These are phyloP conservation scores for Rhynchosporium secalis DNA, from an alignment of 2,329 filamentous ascomycete species.

Conservation along the genomic window DNA sequence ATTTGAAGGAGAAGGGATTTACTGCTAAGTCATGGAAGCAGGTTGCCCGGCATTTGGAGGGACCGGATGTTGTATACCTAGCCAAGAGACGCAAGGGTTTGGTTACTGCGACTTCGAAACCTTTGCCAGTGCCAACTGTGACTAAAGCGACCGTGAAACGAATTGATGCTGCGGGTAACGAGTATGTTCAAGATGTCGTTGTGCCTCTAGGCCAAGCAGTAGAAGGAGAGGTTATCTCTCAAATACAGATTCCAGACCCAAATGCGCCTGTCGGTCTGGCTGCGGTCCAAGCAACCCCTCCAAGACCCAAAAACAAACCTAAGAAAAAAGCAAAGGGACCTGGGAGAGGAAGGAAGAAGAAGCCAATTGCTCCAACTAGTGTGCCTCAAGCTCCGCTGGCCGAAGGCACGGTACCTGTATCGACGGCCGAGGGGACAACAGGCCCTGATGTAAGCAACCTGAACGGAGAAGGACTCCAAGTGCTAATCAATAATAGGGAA, in stretches of 20 bases:
- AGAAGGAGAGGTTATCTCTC: conserved; percentile 76
- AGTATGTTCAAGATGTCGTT: conserved; percentile 81
- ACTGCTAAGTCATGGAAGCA: conserved; percentile 62
- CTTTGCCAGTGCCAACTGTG: conserved; percentile 55
- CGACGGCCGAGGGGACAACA: conserved; percentile 16
- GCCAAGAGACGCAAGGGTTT: conserved; percentile 63
- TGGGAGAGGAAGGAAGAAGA: conserved; percentile 76
- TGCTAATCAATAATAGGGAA: conserved; percentile 27
- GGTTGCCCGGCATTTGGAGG: conserved; percentile 58
- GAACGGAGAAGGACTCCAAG: not conserved
- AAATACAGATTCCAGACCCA: conserved; percentile 60
- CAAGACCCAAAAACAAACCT: conserved; percentile 57
- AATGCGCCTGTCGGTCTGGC: conserved; percentile 47
- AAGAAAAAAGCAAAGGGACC: conserved; percentile 79
- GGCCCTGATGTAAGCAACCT: conserved; percentile 32
- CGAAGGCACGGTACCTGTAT: conserved; percentile 19
- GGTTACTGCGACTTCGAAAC: conserved; percentile 55
- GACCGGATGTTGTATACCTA: conserved; percentile 52
- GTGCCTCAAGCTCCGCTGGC: conserved; percentile 22
- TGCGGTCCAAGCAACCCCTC: conserved; percentile 47
- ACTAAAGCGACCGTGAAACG: conserved; percentile 79
- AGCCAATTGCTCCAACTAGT: conserved; percentile 43
- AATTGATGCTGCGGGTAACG: conserved; percentile 75
- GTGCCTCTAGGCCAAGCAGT: conserved; percentile 76
- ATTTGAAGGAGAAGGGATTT: conserved; percentile 50